A percentile compares a stretch with the other conserved stretches of the same genome.
phyloP scores from a whole-genome alignment of 2,329 filamentous ascomycete genomes.

The Acephala macrosclerotiorum region DNA sequence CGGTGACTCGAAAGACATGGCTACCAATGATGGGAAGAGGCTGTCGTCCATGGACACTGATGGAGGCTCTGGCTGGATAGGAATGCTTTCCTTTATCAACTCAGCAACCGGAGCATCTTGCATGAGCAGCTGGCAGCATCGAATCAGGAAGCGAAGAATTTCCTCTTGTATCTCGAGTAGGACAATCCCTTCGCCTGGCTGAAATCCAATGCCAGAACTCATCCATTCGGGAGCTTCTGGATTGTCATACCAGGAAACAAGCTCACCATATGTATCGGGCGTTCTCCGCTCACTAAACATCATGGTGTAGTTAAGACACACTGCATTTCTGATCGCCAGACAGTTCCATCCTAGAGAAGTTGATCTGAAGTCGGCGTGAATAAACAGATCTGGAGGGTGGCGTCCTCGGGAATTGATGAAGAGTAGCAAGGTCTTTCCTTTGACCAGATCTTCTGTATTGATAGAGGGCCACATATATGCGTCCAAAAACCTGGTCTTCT shows the following conservation, averaged over 20 bases:
- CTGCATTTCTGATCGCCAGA: neutral
- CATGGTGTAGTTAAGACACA: neutral
- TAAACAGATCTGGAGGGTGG: neutral
- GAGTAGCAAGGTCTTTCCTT: neutral
- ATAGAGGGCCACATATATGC: neutral
- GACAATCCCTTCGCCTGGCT: neutral
- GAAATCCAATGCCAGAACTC: neutral
- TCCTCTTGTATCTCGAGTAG: neutral
- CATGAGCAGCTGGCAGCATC: neutral
- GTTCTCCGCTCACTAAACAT: neutral
- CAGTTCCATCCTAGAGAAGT: neutral
- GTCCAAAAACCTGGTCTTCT: neutral
- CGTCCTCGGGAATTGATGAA: neutral
- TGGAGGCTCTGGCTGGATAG: neutral
- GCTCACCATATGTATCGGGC: neutral
- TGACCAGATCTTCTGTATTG: neutral
- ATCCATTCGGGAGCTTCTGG: neutral
- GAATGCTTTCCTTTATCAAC: neutral
- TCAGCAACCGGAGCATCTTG: neutral
- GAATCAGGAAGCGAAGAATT: neutral
- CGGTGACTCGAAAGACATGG: slow-evolving; percentile 55
- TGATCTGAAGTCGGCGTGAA: neutral
- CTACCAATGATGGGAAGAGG: neutral
- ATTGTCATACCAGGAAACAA: neutral
- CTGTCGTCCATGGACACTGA: neutral